Conservation (phyloP, 108 stramenopile species). For the Skeletonema grethae region DNA sequence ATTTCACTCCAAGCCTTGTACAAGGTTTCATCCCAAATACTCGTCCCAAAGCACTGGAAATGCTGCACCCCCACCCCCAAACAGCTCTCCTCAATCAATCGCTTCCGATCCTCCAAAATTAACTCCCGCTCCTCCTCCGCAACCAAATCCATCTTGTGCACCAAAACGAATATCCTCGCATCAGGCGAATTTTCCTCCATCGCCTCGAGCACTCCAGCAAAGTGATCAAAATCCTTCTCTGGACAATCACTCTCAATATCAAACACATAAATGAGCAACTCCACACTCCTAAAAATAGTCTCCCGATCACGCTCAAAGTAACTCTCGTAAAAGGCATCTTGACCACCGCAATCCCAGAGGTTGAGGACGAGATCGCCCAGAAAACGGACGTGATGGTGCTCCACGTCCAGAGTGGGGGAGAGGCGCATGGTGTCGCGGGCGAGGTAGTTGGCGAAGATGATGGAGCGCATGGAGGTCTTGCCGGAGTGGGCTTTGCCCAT, state of each 20-base stretch:
- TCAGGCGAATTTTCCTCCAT: conserved; percentile 96
- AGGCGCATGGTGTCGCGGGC: conserved; percentile 96
- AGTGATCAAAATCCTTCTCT: conserved; percentile 93
- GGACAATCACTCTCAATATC: conserved; percentile 92
- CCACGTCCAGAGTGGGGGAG: conserved; percentile 95
- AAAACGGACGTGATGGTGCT: conserved; percentile 97
- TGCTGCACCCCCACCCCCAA: conserved; percentile 71
- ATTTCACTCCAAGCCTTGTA: conserved; percentile 98
- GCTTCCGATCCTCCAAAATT: conserved; percentile 84
- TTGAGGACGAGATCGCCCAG: conserved; percentile 97
- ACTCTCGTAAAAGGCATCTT: conserved; percentile 96
- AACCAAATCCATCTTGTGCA: conserved; percentile 99
- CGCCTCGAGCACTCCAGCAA: conserved; percentile 87
- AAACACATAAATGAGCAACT: conserved; percentile 98
- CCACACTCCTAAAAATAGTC: conserved; percentile 96
- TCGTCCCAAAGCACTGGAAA: conserved; percentile 91
- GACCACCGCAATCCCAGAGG: conserved; percentile 99
- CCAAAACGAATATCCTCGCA: conserved; percentile 94
- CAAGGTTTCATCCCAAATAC: conserved; percentile 99
- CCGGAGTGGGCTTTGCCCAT: conserved; percentile 98
- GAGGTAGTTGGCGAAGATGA: conserved; percentile 99
- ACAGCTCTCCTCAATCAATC: conserved; percentile 81
- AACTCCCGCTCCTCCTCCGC: conserved; percentile 80
- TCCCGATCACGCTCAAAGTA: conserved; percentile 98
- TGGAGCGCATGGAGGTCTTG: conserved; percentile 95